Evolutionary conservation across 495 filamentous ascomycete species (phyloP), one percentile per base, ranked within the genome.

Genomic region (Rhypophila decipiens): DNA sequence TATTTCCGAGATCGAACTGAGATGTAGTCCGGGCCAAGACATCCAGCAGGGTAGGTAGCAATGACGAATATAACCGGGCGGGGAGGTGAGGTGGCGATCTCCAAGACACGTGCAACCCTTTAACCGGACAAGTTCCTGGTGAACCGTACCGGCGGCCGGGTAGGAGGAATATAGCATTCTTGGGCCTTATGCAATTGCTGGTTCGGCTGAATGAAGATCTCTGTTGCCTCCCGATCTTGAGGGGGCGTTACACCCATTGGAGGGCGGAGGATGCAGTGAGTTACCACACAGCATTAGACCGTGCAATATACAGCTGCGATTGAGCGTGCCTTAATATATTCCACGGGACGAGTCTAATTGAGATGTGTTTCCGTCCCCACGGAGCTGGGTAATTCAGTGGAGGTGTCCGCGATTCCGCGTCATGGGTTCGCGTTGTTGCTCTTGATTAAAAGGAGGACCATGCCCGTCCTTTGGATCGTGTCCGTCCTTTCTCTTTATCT

Each of bases 351-450:
- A 41, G n/a, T 5, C 21, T 17, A 20, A 20, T 42, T 41, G 46
- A 35, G 34, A 31, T 15, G 22, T 45, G 20, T 34, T 46, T 41
- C 49, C 49, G 49, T 51, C 34, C 21, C 49, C 49, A 41, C 41
- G 49, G 49, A 51, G 49, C 49, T 41, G 49, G 49, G 49, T 46
- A 45, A 45, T 39, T 18, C 23, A 31, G 35, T 22, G 23, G 34
- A 27, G 9, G 15, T 22, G 5, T 22, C 13, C 4, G 23, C 12
- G 24, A 24, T 21, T 37, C 17, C 34, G 35, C 19, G 23, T 24
- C 39, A 24, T 37, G 10, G 5, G 15, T 12, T 12, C 10, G 10
- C 27, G 27, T 31, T 7, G 7, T 31, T 7, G 27, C 27, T 7
- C 7, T 21, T 23, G 17, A 42, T 24, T 42, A 42, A 42, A 23